Percentiles rank a stretch among this genome's conserved stretches.
These are phyloP conservation scores for Cyphellophora europaea DNA, from an alignment of 2,329 filamentous ascomycete genomes.

Conservation along the genomic window DNA sequence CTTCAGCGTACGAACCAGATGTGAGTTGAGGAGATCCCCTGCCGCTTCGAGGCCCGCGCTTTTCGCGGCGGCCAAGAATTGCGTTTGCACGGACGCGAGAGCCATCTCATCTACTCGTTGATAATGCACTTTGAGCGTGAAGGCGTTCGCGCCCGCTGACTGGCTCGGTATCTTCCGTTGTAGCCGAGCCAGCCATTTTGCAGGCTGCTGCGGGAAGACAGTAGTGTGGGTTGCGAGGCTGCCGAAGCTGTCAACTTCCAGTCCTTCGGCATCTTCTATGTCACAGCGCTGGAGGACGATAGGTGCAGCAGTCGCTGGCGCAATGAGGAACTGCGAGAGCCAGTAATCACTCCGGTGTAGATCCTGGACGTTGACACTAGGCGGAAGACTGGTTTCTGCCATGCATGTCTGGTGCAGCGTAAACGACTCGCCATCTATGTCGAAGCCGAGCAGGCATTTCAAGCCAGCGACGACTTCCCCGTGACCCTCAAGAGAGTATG, in stretches of 20 bases:
- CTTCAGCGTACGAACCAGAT: slow-evolving; percentile 38
- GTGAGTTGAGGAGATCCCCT: slow-evolving; percentile 41
- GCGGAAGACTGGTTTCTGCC: slow-evolving; percentile 64
- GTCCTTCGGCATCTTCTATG: slow-evolving; percentile 59
- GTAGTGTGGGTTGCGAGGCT: slow-evolving; percentile 38
- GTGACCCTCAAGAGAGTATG: slow-evolving; percentile 71
- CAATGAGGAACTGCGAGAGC: slow-evolving; percentile 86
- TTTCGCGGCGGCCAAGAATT: slow-evolving; percentile 38
- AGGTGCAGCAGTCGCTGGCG: slow-evolving; percentile 66
- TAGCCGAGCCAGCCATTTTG: slow-evolving; percentile 41
- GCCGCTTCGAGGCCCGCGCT: slow-evolving; percentile 38
- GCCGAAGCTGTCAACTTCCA: slow-evolving; percentile 44
- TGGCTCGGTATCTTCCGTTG: too few species aligned
- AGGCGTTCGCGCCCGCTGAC: too few species aligned
- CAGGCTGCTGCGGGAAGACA: slow-evolving; percentile 73
- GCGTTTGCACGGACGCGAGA: slow-evolving; percentile 33
- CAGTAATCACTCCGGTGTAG: slow-evolving; percentile 76
- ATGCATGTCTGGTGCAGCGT: slow-evolving; percentile 53
- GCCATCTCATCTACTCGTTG: slow-evolving; percentile 69
- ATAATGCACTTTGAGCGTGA: too few species aligned
- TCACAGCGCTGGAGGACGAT: slow-evolving; percentile 63
- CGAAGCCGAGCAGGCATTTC: slow-evolving; percentile 67
- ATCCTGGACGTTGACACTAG: slow-evolving; percentile 95
- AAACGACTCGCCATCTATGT: slow-evolving; percentile 57
- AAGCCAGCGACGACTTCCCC: slow-evolving; percentile 52